Evolutionary conservation across 129 eudicot species (phyloP), one percentile per base, ranked within the genome.

Genomic region (Kitagawia praeruptora): DNA sequence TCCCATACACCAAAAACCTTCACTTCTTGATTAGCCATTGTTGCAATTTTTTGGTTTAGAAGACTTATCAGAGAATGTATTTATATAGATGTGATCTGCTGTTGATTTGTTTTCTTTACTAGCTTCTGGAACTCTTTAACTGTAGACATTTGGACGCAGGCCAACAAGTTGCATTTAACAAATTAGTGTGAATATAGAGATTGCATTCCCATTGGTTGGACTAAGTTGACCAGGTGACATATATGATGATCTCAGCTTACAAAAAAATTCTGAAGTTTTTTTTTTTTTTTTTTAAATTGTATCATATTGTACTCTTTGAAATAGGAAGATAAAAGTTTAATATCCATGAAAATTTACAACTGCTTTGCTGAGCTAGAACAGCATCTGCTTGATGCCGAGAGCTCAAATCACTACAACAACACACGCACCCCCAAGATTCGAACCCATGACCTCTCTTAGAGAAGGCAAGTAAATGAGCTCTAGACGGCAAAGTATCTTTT

Each of bases 1-100:
- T 12, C 34, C 34, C 37, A 73, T 19, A 42, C 2, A 38, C 90
- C 90, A 34, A 67, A 14, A 23, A 86, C 11, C 76, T 81, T 86
- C 51, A 86, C 82, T 38, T 80, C 82, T 85, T 70, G 75, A 70
- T 23, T 23, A 0, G 49, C 79, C 85, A 83, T 83, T 45, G 2
- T 23, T 31, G 9, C 38, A n/a, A 0, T 8, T 9, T 58, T 23
- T 56, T 56, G 7, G 69, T 61, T 61, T 61, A 15, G 8, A 61
- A 61, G 2, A 9, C 34, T 61, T 61, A n/a, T 61, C 37, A 61
- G 31, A 61, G 12, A n/a, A 25, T 4, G 37, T 61, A 25, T n/a
- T 8, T 49, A 49, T 61, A 25, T 25, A 61, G 34, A 1, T 19
- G 23, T 61, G 15, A 61, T 61, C 69, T 9, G 37, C 15, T 58